A percentile compares a stretch with the other conserved stretches of the same genome.
These are phyloP conservation scores for Ustilago vetiveriae DNA, from an alignment of 1,284 basidiomycete genomes.

Conservation along the genomic window DNA sequence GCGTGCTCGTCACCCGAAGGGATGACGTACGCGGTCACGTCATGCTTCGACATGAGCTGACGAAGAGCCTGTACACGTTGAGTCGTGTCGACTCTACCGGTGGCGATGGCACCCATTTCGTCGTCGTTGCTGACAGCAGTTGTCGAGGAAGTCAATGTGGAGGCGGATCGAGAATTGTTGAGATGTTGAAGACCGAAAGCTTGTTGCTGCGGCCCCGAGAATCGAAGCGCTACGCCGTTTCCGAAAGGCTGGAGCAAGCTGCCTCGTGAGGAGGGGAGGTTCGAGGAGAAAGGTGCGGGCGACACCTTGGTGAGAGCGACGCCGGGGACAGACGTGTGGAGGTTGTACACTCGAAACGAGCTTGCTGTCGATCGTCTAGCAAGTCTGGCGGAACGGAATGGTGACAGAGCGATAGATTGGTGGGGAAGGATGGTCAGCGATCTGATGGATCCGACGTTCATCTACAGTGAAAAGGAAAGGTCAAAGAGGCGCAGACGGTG, in stretches of 20 bases:
- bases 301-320: conserved; percentile 14
- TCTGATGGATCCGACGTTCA: conserved; percentile 16
- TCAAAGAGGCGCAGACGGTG: too few species aligned
- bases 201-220: conserved; percentile 20
- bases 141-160: background rate
- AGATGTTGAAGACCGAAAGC: conserved; percentile 39
- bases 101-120: conserved; percentile 62
- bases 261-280: conserved; percentile 10
- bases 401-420: background rate
- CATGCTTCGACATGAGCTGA: conserved; percentile 49
- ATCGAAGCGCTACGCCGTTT: conserved; percentile 11
- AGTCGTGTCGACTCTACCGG: conserved; percentile 59
- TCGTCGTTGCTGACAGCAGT: conserved; percentile 2
- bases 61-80: conserved; percentile 54
- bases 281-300: conserved; percentile 5
- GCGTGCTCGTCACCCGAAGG: conserved; percentile 74
- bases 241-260: conserved; percentile 18
- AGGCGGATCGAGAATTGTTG: conserved; percentile 9
- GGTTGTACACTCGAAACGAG: background rate
- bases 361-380: background rate
- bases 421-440: conserved; percentile 5
- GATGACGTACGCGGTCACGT: conserved; percentile 64
- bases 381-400: background rate
- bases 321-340: conserved; percentile 12
- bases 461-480: conserved; percentile 7